These are phyloP conservation scores for Sclerotinia glacialis DNA, from an alignment of 2,329 filamentous ascomycete genomes.

Conservation along the genomic window DNA sequence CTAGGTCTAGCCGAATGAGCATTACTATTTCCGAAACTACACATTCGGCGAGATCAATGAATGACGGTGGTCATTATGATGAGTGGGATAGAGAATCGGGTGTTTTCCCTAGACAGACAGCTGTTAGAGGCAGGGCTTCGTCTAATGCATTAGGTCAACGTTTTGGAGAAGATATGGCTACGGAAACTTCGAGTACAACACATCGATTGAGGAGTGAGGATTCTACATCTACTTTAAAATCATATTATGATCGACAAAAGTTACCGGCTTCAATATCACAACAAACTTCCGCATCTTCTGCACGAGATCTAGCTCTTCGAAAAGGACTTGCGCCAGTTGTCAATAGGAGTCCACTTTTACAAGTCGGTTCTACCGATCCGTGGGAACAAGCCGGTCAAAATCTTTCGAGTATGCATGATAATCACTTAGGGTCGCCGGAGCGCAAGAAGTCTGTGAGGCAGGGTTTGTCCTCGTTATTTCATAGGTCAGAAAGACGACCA, in stretches of 20 bases:
- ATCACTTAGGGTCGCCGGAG: slow-evolving; percentile 2
- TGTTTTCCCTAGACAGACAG: slow-evolving; percentile 33
- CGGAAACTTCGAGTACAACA: slow-evolving; percentile 40
- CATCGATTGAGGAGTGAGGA: slow-evolving; percentile 39
- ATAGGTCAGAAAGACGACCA: slow-evolving; percentile 29
- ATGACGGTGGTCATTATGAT: slow-evolving; percentile 29
- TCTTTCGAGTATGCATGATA: neutral
- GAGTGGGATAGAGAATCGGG: slow-evolving; percentile 35
- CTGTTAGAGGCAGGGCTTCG: slow-evolving; percentile 45
- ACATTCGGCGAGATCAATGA: slow-evolving; percentile 28
- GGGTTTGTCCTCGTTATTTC: slow-evolving; percentile 38
- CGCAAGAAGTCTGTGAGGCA: slow-evolving; percentile 36
- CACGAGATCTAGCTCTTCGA: slow-evolving; percentile 41
- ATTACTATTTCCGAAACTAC: slow-evolving; percentile 42
- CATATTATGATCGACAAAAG: slow-evolving; percentile 47
- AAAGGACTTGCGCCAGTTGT: slow-evolving; percentile 40
- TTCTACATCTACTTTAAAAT: slow-evolving; percentile 47
- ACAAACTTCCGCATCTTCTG: slow-evolving; percentile 45
- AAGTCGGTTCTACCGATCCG: slow-evolving; percentile 28
- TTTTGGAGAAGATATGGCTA: slow-evolving; percentile 41
- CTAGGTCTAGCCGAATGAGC: slow-evolving; percentile 43
- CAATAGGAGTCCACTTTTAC: slow-evolving; percentile 31
- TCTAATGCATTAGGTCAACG: slow-evolving; percentile 46
- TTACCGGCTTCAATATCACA: slow-evolving; percentile 43
- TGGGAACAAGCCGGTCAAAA: slow-evolving; percentile 15